These are phyloP conservation scores for Penicillium sp. DNA, from an alignment of 2,329 filamentous ascomycete genomes.

Conservation along the genomic window DNA sequence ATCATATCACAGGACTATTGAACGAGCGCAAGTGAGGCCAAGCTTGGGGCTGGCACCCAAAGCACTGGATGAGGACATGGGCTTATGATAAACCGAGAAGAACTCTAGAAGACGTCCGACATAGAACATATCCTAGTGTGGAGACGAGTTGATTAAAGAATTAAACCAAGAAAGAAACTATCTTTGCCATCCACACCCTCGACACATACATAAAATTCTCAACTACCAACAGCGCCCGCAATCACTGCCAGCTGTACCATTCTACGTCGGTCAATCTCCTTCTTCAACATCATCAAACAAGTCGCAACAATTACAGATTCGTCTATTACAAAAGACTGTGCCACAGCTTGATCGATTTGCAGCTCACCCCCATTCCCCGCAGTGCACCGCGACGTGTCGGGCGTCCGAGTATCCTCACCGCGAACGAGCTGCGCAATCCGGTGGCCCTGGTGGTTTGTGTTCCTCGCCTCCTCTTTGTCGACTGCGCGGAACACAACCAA, in stretches of 20 bases:
- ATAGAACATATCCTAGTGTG: conserved; percentile 6
- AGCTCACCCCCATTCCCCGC: conserved; percentile 49
- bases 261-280: conserved; percentile 61
- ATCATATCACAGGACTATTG: conserved; percentile 39
- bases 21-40: conserved; percentile 22
- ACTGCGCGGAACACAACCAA: conserved; percentile 29
- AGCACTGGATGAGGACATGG: not conserved
- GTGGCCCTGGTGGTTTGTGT: conserved; percentile 13
- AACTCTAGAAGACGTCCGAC: not conserved
- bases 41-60: conserved; percentile 3
- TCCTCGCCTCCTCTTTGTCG: not conserved
- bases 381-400: conserved; percentile 35
- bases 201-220: not conserved
- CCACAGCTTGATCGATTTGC: conserved; percentile 52
- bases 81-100: not conserved
- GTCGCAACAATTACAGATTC: conserved; percentile 57
- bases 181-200: not conserved
- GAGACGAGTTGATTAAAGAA: conserved; percentile 1
- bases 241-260: conserved; percentile 53
- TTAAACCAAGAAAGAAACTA: not conserved
- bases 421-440: conserved; percentile 42
- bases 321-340: conserved; percentile 30
- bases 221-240: conserved; percentile 8
- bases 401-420: conserved; percentile 42
- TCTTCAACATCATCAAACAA: conserved; percentile 63